Conservation (phyloP, 108 stramenopile genomes). For the Stephanodiscus minutulus region DNA sequence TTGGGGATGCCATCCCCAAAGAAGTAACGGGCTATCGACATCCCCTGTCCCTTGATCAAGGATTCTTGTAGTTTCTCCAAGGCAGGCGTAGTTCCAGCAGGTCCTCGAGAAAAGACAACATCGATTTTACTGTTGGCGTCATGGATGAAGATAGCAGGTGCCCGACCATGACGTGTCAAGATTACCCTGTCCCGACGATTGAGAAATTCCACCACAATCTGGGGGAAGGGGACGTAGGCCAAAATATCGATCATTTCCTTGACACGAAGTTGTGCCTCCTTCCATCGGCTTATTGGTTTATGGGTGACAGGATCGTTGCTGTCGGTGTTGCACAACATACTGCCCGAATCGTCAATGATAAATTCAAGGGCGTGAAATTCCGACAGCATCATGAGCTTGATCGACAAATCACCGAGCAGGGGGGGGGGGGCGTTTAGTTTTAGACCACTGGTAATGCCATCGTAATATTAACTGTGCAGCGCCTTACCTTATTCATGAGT, state of each 20-base stretch:
- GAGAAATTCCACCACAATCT: conserved; percentile 50
- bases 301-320: conserved; percentile 28
- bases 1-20: conserved; percentile 62
- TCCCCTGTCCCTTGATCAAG: conserved; percentile 32
- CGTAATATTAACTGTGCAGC: not conserved
- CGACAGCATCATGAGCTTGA: conserved; percentile 46
- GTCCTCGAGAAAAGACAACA: conserved; percentile 36
- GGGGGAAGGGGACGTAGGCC: conserved; percentile 53
- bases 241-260: conserved; percentile 62
- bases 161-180: conserved; percentile 32
- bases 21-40: conserved; percentile 51
- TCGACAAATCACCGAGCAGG: not conserved
- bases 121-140: conserved; percentile 43
- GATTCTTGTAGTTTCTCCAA: conserved; percentile 55
- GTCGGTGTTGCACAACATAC: conserved; percentile 47
- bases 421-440: no score
- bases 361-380: conserved; percentile 54
- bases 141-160: conserved; percentile 35
- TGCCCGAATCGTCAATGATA: conserved; percentile 59
- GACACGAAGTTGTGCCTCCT: conserved; percentile 50
- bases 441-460: not conserved
- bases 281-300: conserved; percentile 41
- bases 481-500: conserved; percentile 46
- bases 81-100: conserved; percentile 52
- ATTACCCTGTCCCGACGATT: conserved; percentile 47